Conservation (phyloP, 2,329 filamentous ascomycete genomes). For the Beauveria scarabaeidicola region DNA sequence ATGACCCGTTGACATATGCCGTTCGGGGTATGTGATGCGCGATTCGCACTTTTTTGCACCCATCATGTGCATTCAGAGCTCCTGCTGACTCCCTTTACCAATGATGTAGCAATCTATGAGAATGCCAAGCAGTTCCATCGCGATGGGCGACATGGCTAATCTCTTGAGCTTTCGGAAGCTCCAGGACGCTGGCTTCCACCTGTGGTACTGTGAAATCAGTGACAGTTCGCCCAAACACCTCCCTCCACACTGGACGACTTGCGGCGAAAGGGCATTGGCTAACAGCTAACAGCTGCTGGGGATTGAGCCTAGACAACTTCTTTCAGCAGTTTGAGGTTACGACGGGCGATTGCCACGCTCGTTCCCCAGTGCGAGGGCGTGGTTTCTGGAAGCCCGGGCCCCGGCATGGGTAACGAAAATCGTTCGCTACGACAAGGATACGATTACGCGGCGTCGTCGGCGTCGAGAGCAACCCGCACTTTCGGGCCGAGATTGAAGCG, state of each 20-base stretch:
- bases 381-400: slow-evolving; percentile 37
- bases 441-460: slow-evolving; percentile 28
- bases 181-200: neutral
- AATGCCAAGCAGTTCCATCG: neutral
- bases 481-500: slow-evolving; percentile 21
- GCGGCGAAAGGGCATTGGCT: no score
- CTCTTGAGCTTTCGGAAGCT: neutral
- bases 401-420: slow-evolving; percentile 35
- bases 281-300: neutral
- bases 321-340: neutral
- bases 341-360: neutral
- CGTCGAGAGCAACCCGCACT: slow-evolving; percentile 32
- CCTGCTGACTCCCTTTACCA: neutral
- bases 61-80: neutral
- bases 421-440: slow-evolving; percentile 24
- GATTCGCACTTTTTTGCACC: neutral
- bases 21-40: neutral
- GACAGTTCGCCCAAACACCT: neutral
- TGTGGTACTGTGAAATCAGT: neutral
- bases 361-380: slow-evolving; percentile 18
- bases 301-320: neutral
- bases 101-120: neutral
- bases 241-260: neutral
- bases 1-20: neutral
- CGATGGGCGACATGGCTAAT: neutral